A percentile compares a stretch with the other conserved stretches of the same genome.
phyloP scores from a whole-genome alignment of 75 land plant species.

The Adiantum capillusveneris region DNA sequence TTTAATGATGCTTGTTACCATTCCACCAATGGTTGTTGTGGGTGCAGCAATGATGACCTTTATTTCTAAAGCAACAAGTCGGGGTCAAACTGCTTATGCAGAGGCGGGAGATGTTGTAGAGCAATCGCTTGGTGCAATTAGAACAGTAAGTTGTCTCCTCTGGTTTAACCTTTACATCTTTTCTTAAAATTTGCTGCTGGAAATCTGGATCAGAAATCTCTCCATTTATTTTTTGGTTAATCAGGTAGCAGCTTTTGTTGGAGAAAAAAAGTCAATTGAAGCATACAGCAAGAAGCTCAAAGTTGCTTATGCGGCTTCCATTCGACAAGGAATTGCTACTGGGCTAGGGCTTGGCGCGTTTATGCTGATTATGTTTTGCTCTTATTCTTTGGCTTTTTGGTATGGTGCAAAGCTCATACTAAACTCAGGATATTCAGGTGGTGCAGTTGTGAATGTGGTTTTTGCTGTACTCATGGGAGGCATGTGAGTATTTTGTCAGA shows the following conservation, averaged over 20 bases:
- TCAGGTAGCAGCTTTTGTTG: slow-evolving; percentile 45
- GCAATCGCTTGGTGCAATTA: slow-evolving; percentile 57
- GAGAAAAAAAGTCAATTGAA: slow-evolving; percentile 48
- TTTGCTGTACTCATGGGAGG: slow-evolving; percentile 84
- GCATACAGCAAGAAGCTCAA: slow-evolving; percentile 36
- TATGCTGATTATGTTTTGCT: slow-evolving; percentile 45
- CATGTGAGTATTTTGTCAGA: slow-evolving; percentile 40
- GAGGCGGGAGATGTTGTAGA: slow-evolving; percentile 60
- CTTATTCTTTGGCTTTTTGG: slow-evolving; percentile 80
- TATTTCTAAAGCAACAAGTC: slow-evolving; percentile 29
- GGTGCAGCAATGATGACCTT: slow-evolving; percentile 30
- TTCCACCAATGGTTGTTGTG: slow-evolving; percentile 52
- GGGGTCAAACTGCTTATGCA: slow-evolving; percentile 49
- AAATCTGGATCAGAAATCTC: slow-evolving; percentile 8
- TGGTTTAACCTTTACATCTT: too few relatives aligned
- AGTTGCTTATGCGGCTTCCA: slow-evolving; percentile 38
- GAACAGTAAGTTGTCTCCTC: slow-evolving; percentile 79
- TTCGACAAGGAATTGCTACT: slow-evolving; percentile 47
- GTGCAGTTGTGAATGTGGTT: slow-evolving; percentile 60
- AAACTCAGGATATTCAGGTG: slow-evolving; percentile 57
- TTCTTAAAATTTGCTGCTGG: neutral
- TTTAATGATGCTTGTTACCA: slow-evolving; percentile 50
- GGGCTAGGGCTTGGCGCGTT: slow-evolving; percentile 63
- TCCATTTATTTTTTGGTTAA: too few relatives aligned
- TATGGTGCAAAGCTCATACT: slow-evolving; percentile 60